Conservation (phyloP, 768 basidiomycete species). For the Imleria badia region DNA sequence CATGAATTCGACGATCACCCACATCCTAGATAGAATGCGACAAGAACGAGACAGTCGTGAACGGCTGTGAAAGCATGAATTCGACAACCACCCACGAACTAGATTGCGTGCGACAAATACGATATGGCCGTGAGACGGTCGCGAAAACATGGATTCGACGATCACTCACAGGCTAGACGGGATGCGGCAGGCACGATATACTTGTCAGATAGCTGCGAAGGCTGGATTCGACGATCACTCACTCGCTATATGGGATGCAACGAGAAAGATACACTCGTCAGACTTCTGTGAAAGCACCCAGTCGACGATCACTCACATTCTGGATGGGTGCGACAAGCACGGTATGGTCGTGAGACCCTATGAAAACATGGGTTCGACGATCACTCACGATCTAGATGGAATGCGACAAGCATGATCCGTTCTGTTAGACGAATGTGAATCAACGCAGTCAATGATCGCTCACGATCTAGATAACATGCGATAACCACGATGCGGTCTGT, state of each 20-base stretch:
- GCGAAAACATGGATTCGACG: not conserved
- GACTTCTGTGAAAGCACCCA: too few relatives aligned
- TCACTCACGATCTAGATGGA: too few relatives aligned
- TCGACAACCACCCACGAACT: not conserved
- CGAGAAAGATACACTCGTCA: too few relatives aligned
- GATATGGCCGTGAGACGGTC: not conserved
- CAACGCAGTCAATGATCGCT: too few relatives aligned
- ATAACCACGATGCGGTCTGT: too few relatives aligned
- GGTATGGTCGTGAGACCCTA: too few relatives aligned
- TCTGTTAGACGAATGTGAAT: too few relatives aligned
- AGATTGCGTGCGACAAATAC: not conserved
- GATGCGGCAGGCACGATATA: not conserved
- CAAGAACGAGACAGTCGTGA: not conserved
- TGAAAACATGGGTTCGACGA: too few relatives aligned
- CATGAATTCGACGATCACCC: not conserved
- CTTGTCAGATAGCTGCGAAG: not conserved
- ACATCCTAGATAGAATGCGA: not conserved
- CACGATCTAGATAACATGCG: too few relatives aligned
- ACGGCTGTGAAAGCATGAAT: not conserved
- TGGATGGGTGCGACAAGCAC: too few relatives aligned
- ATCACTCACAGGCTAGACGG: not conserved
- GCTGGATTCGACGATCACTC: not conserved
- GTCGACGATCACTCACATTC: not conserved
- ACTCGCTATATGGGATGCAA: too few relatives aligned
- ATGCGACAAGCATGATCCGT: too few relatives aligned